Evolutionary conservation across 2,329 filamentous ascomycete species (phyloP), one percentile per base, ranked within the genome.

Genomic region (Delphinella strobiligena): DNA sequence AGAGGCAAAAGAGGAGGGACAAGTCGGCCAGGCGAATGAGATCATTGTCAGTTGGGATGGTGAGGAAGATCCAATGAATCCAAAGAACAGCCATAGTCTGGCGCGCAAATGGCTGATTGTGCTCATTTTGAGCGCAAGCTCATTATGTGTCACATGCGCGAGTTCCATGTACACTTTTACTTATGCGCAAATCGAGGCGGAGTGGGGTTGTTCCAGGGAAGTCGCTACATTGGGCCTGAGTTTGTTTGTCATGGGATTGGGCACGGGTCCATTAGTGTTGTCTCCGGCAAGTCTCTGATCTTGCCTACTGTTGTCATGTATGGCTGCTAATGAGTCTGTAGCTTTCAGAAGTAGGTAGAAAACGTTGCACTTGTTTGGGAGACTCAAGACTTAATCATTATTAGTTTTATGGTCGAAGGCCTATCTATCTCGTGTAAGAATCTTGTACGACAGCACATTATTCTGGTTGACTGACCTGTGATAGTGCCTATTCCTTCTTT

Each of bases 141-240:
- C 83, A 34, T 68, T 91, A 43, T 89, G 84, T 59, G 87, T 94
- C 39, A 93, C 87, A 7, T 86, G 80, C 55, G 76, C 83, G 1
- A 88, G 82, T 35, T 91, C 86, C n/a, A 77, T 93, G 51, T 94
- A 95, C 60, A 89, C 86, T 1, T 75, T 76, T 10, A 91, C 83
- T 0, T 95, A 94, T 58, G 55, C 53, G 14, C 82, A 91, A 59
- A 75, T 94, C 61, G 75, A 80, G 46, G 62, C 67, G 18, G 82
- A 93, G 43, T 93, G 94, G 51, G 63, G 74, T 47, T 73, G 74
- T 50, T 81, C 82, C 0, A 71, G 74, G 41, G 67, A 84, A 36
- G 71, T 93, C 17, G 84, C 81, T 10, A 86, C 85, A 3, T 60
- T 94, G 8, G 89, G 88, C 0, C 64, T 95, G 37, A 87, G 83